phyloP scores from a whole-genome alignment of 2,329 filamentous ascomycete genomes.

The Talaromyces albobiverticillius region DNA sequence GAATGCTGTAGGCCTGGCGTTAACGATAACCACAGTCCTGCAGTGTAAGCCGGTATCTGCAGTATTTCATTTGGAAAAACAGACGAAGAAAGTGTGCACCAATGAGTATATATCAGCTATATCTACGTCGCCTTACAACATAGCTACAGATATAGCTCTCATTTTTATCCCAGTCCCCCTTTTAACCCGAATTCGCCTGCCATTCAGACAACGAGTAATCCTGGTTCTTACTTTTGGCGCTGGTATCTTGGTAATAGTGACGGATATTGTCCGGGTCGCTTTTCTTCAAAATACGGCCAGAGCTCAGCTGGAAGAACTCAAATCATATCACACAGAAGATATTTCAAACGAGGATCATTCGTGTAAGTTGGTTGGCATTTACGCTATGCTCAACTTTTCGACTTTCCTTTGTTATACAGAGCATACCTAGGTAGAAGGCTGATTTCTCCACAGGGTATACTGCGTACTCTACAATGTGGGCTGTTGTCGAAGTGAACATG shows the following conservation, averaged over 20 bases:
- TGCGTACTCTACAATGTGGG: slow-evolving; percentile 1
- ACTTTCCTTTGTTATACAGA: too few species aligned
- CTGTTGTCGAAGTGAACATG: slow-evolving; percentile 6
- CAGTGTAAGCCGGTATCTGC: slow-evolving; percentile 2
- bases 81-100: neutral
- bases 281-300: slow-evolving; percentile 1
- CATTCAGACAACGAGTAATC: slow-evolving; percentile 47
- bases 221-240: slow-evolving; percentile 1
- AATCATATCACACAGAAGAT: neutral
- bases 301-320: neutral
- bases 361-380: neutral
- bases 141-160: slow-evolving; percentile 1
- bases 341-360: neutral
- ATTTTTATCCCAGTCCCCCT: slow-evolving; percentile 3
- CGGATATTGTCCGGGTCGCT: neutral
- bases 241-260: slow-evolving; percentile 1
- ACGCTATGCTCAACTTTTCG: too few species aligned
- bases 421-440: too few species aligned
- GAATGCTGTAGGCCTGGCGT: neutral
- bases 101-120: neutral
- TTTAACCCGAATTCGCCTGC: slow-evolving; percentile 3
- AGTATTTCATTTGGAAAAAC: neutral
- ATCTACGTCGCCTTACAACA: slow-evolving; percentile 1
- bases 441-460: neutral
- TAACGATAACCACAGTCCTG: neutral